Conservation (phyloP, 2,329 filamentous ascomycete genomes). For the Trichoderma simmonsii region DNA sequence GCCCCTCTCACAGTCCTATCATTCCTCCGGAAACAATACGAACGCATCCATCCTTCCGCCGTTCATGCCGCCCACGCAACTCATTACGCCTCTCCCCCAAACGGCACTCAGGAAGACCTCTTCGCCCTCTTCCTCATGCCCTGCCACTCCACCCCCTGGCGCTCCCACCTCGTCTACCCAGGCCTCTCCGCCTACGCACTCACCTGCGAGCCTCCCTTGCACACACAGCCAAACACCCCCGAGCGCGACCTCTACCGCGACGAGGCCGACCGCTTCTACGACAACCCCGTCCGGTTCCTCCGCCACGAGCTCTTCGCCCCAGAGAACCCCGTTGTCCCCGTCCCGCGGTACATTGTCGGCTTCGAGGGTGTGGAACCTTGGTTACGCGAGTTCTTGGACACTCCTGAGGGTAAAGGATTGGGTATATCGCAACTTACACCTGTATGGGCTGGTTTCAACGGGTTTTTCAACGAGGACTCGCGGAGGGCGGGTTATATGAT, state of each 20-base stretch:
- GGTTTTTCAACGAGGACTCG: conserved; percentile 60
- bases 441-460: conserved; percentile 59
- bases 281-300: conserved; percentile 57
- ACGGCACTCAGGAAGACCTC: conserved; percentile 40
- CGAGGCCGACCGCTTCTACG: conserved; percentile 90
- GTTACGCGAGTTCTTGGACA: conserved; percentile 45
- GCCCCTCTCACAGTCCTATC: conserved; percentile 72
- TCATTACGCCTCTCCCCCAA: conserved; percentile 26
- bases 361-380: conserved; percentile 56
- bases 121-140: conserved; percentile 86
- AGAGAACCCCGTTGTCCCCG: conserved; percentile 18
- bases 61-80: conserved; percentile 24
- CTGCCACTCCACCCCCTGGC: conserved; percentile 95
- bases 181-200: conserved; percentile 76
- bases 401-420: conserved; percentile 38
- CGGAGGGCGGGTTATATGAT: conserved; percentile 54
- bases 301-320: conserved; percentile 46
- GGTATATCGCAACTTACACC: conserved; percentile 41
- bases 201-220: conserved; percentile 83
- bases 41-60: conserved; percentile 48
- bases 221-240: conserved; percentile 54
- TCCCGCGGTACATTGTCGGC: conserved; percentile 58
- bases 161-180: conserved; percentile 77
- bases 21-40: conserved; percentile 73
- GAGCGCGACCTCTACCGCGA: conserved; percentile 72